Evolutionary conservation across 1,284 basidiomycete species (phyloP).

Genomic region (Sanghuangporus weigelae): DNA sequence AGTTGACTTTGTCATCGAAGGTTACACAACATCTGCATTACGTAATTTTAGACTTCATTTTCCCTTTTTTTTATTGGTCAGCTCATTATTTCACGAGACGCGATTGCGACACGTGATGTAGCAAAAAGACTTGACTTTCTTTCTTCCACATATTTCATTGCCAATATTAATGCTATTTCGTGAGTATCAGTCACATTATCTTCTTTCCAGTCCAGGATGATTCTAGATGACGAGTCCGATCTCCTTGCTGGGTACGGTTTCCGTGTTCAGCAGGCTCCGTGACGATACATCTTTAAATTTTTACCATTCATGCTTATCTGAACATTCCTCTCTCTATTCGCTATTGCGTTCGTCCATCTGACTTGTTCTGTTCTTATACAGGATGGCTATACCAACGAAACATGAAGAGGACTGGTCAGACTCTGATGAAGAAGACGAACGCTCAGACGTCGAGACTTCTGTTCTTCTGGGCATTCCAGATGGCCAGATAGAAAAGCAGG

Average conservation of each 20-base stretch:
- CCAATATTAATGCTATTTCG: not conserved
- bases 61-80: no score
- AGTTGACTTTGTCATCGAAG: no score
- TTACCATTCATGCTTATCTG: slow-evolving; percentile 92
- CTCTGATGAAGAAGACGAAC: slow-evolving; percentile 66
- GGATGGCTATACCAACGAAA: slow-evolving; percentile 29
- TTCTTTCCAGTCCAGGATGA: slow-evolving; percentile 48
- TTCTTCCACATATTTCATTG: no score
- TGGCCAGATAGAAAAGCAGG: slow-evolving; percentile 48
- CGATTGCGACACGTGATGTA: no score
- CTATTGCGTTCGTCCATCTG: slow-evolving; percentile 11
- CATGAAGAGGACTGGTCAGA: slow-evolving; percentile 71
- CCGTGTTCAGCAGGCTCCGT: slow-evolving; percentile 44
- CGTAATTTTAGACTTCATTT: no score
- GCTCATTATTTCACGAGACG: no score
- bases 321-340: slow-evolving; percentile 31
- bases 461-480: slow-evolving; percentile 76
- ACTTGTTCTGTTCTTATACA: slow-evolving; percentile 11
- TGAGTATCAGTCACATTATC: not conserved
- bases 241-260: slow-evolving; percentile 47
- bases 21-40: no score
- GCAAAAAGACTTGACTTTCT: no score
- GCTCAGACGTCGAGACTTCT: slow-evolving; percentile 55
- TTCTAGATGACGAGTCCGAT: slow-evolving; percentile 89
- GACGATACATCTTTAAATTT: slow-evolving; percentile 55